phyloP scores from a whole-genome alignment of 73 alveolate species.

The Paramecium primaurelia region DNA sequence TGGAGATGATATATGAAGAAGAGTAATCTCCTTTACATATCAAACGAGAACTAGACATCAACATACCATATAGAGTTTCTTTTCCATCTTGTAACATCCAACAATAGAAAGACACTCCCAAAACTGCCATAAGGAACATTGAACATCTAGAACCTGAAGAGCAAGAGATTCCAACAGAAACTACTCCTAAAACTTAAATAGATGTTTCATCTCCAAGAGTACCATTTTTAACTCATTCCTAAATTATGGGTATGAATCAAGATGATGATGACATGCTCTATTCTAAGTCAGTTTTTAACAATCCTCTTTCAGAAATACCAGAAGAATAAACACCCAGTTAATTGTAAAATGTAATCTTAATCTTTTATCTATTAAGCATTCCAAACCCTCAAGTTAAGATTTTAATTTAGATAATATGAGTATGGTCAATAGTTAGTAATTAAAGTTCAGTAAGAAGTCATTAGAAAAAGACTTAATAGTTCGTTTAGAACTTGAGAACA shows the following conservation, averaged over 20 bases:
- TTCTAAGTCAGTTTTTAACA: neutral
- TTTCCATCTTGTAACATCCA: neutral
- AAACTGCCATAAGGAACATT: neutral
- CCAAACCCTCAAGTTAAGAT: neutral
- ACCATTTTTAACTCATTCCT: slow-evolving; percentile 35
- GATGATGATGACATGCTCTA: slow-evolving; percentile 27
- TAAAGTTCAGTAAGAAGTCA: slow-evolving; percentile 8
- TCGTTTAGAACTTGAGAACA: slow-evolving; percentile 23
- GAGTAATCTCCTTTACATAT: slow-evolving; percentile 38
- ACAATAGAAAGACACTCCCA: slow-evolving; percentile 21
- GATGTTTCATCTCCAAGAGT: slow-evolving; percentile 46
- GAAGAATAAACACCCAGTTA: slow-evolving; percentile 37
- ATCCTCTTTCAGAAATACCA: slow-evolving; percentile 32
- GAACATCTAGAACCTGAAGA: slow-evolving; percentile 18
- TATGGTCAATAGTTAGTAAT: slow-evolving; percentile 33
- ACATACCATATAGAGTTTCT: neutral
- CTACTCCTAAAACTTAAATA: slow-evolving; percentile 11
- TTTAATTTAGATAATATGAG: slow-evolving; percentile 7
- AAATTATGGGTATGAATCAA: slow-evolving; percentile 24
- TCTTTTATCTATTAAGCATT: neutral
- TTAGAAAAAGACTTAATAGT: neutral
- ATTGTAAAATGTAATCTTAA: neutral
- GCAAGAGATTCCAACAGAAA: neutral
- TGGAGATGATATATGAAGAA: slow-evolving; percentile 6
- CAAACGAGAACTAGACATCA: slow-evolving; percentile 29